Base-by-base conservation (phyloP, 1,284 basidiomycete genomes). In the Ceratorhiza oryzae-sativae region DNA sequence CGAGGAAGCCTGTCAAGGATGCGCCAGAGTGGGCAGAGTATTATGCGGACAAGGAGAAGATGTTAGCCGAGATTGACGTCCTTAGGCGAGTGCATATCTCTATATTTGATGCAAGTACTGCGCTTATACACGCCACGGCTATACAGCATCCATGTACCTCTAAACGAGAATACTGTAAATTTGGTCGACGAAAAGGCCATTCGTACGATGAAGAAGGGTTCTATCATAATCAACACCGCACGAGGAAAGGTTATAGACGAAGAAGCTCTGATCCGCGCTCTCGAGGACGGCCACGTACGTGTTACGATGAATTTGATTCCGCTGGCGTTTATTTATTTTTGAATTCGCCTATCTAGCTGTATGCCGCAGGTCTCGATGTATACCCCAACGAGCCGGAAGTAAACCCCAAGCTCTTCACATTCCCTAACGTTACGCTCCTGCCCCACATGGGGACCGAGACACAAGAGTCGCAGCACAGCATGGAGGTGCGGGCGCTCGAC, bases 361-460 rank as follows among this genome's bases (percentile, higher is more conserved):
- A 86, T 61, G 89, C 89, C 1, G 91, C 93, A 23, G 95, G 95
- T 25, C 84, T 98, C 25, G 95, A 97, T 76, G 95, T 97, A 34
- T 97, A 87, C 82, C 93, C 93, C 3, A 85, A 94, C 79, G 95
- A 97, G 80, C 95, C 94, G 0, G 81, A 88, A 53, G 89, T 97
- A 68, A 93, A 96, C 80, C 90, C 91, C 1, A 86, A 88, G 23
- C 82, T 96, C 46, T 84, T 94, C 72, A 85, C 88, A 13, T 93
- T 94, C 80, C 88, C 90, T 34, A 90, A 94, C 76, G 88, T 93
- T 74, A 91, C 90, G 15, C 84, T 97, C 13, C 85, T 97, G 20
- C 95, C 95, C 0, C 95, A 96, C 79, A 90, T 96, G 89, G 94
- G 94, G 45, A 95, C 93, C 1, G 91, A 93, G 79, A 95, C 88